Percentiles rank a stretch among this genome's conserved stretches.
phyloP scores from a whole-genome alignment of 2,329 filamentous ascomycete species.

The Anthostomella pinea region DNA sequence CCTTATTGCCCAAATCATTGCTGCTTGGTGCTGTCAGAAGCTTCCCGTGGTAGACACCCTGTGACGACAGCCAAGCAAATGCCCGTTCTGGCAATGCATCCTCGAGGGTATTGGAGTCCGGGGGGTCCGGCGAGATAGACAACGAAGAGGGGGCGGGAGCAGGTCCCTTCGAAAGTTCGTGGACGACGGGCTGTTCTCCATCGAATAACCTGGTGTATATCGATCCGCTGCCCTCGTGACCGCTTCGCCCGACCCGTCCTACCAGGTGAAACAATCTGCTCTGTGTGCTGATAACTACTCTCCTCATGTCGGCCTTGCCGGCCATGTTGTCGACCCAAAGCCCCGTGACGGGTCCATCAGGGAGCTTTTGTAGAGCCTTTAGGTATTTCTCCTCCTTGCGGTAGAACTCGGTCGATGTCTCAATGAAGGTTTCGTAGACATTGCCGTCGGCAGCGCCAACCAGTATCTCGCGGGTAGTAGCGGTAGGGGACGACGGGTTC shows the following conservation, averaged over 20 bases:
- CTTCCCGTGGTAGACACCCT: slow-evolving; percentile 85
- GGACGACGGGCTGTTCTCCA: slow-evolving; percentile 71
- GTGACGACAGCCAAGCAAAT: slow-evolving; percentile 87
- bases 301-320: slow-evolving; percentile 66
- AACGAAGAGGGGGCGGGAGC: slow-evolving; percentile 62
- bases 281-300: slow-evolving; percentile 78
- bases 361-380: slow-evolving; percentile 76
- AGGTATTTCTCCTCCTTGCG: slow-evolving; percentile 91
- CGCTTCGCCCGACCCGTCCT: slow-evolving; percentile 70
- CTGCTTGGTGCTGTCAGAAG: slow-evolving; percentile 61
- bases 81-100: slow-evolving; percentile 63
- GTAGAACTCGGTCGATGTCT: slow-evolving; percentile 93
- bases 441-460: slow-evolving; percentile 90
- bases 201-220: slow-evolving; percentile 90
- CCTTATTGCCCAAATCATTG: slow-evolving; percentile 65
- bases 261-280: slow-evolving; percentile 76
- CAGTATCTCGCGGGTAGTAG: slow-evolving; percentile 91
- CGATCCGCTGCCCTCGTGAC: slow-evolving; percentile 74
- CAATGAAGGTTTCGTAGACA: slow-evolving; percentile 92
- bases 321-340: slow-evolving; percentile 76
- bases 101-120: slow-evolving; percentile 52
- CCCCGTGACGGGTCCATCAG: slow-evolving; percentile 80
- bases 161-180: slow-evolving; percentile 66
- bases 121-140: slow-evolving; percentile 71
- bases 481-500: slow-evolving; percentile 90